These are phyloP conservation scores for Blastocystis hominis DNA, from an alignment of 352 stramenopile genomes.

Conservation along the genomic window DNA sequence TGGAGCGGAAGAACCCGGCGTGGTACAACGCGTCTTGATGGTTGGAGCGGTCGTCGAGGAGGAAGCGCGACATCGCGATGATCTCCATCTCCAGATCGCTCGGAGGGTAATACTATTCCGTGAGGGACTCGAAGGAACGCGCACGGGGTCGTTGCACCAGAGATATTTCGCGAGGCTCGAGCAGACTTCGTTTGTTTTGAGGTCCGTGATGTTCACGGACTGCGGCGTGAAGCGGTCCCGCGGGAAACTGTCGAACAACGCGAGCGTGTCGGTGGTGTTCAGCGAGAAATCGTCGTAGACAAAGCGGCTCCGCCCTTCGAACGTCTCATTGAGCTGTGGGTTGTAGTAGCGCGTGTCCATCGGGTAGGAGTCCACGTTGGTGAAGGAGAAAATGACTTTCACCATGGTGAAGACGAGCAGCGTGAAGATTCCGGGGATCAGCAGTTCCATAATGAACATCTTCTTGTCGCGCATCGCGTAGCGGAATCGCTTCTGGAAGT, in stretches of 20 bases:
- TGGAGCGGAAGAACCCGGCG: not conserved
- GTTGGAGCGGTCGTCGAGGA: slow-evolving; percentile 29
- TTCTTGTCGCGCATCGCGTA: slow-evolving; percentile 81
- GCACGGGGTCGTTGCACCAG: slow-evolving; percentile 45
- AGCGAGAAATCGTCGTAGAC: not conserved
- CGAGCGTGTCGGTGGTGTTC: not conserved
- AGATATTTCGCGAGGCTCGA: slow-evolving; percentile 12
- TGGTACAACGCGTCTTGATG: slow-evolving; percentile 21
- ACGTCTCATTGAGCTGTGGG: slow-evolving; percentile 59
- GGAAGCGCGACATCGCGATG: slow-evolving; percentile 37
- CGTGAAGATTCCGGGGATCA: slow-evolving; percentile 73
- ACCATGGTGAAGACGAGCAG: slow-evolving; percentile 70
- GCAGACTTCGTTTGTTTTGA: not conserved
- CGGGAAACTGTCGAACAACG: not conserved
- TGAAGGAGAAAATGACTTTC: slow-evolving; percentile 67
- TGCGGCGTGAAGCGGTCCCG: slow-evolving; percentile 3
- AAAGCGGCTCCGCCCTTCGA: not conserved
- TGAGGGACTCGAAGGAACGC: not conserved
- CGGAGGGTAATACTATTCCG: slow-evolving; percentile 12
- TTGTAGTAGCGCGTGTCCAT: slow-evolving; percentile 65
- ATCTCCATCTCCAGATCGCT: not conserved
- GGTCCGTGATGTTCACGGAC: not conserved
- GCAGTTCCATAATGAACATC: slow-evolving; percentile 71
- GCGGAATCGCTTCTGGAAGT: slow-evolving; percentile 77
- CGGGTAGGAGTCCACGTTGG: slow-evolving; percentile 61